phyloP scores from a whole-genome alignment of 2,329 filamentous ascomycete genomes.

The Diaporthe sp. region DNA sequence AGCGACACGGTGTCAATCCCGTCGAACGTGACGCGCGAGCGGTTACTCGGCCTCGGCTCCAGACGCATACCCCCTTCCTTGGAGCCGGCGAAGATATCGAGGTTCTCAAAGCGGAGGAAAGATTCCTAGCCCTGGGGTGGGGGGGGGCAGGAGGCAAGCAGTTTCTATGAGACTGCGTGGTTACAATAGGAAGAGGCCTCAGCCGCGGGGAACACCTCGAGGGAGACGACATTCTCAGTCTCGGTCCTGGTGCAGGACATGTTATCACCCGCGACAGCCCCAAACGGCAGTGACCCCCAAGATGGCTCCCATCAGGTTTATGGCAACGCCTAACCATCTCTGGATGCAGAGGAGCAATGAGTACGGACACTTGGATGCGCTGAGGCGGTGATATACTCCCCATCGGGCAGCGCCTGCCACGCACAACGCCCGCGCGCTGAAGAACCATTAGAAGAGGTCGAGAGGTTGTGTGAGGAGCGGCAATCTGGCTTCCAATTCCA shows the following conservation, averaged over 20 bases:
- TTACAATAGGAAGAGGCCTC: too few relatives aligned
- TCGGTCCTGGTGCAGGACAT: not conserved
- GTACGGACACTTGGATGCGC: too few relatives aligned
- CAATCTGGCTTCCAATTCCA: not conserved
- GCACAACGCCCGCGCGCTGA: too few relatives aligned
- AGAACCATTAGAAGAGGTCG: too few relatives aligned
- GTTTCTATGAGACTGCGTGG: fast-evolving
- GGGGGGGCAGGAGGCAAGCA: too few relatives aligned
- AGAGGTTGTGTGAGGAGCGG: not conserved
- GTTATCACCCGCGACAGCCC: not conserved
- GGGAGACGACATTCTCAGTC: not conserved
- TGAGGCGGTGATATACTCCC: too few relatives aligned
- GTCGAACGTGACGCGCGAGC: not conserved
- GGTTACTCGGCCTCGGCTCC: not conserved
- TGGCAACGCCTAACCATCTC: not conserved
- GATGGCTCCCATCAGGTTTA: not conserved
- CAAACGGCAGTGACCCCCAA: not conserved
- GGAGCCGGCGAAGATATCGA: too few relatives aligned
- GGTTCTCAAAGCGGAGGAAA: not conserved
- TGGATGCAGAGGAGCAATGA: too few relatives aligned
- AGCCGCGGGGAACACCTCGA: not conserved
- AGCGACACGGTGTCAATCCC: not conserved
- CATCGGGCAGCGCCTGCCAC: not conserved
- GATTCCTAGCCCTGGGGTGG: too few relatives aligned
- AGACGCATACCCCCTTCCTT: not conserved